Base-by-base conservation (phyloP, 257 asterid species). In the Plantago ovata region DNA sequence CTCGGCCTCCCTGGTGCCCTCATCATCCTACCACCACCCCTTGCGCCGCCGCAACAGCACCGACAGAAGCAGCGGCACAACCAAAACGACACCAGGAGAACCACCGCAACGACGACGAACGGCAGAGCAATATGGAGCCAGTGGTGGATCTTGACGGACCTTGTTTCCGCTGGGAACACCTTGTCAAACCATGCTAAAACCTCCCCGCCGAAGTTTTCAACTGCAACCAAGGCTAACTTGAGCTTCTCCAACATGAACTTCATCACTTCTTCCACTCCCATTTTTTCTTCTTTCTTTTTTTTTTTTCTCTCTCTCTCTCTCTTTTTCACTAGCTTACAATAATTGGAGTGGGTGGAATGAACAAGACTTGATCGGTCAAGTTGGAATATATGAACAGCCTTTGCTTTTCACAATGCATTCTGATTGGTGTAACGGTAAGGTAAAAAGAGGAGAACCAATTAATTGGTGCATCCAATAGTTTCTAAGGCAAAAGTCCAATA, bases 1-100 rank as follows among this genome's bases (percentile, higher is more conserved):
- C 53, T 64, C 7, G 36, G 6, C 44, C 71, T 64, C 4, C 75
- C 75, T 1, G 75, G 75, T 3, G 75, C 70, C 51, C 53, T 70
- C 71, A 64, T 70, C 75, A 14, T 52, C 60, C 62, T 36, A 21
- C 22, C 55, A 3, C 36, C 55, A 1, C 32, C 22, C 0, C n/a
- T n/a, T n/a, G n/a, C 41, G 11, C 0, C 75, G 0, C 61, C 38
- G 2, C 73, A 47, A 6, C 66, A n/a, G 19, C 63, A 13, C 6
- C 75, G 23, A 11, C 63, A 60, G 12, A 64, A 63, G n/a, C 51
- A 32, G 10, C 62, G 60, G 24, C 75, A 52, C 28, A 41, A 59
- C 14, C 53, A 56, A 28, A 56, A 13, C 3, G 40, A 1, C 10
- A 65, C 1, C 0, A 24, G 10, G 10, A 70, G 33, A 43, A 39